These are phyloP conservation scores for Dactylis glomerata DNA, from an alignment of 176 grass and related monocot species.

Conservation along the genomic window DNA sequence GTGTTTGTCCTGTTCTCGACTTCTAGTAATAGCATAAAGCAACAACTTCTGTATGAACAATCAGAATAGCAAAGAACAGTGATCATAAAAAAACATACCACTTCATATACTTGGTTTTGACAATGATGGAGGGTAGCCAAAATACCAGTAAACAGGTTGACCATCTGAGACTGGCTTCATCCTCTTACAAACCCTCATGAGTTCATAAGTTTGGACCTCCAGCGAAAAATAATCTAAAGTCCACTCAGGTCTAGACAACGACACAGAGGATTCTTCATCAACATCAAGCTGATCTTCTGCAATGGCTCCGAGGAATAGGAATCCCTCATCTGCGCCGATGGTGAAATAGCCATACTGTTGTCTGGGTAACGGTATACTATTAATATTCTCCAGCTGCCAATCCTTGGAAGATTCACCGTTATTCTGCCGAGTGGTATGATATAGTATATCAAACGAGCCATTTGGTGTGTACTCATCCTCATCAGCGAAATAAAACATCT, in stretches of 20 bases:
- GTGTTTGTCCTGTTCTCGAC: too few relatives aligned
- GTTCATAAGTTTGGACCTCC: background rate
- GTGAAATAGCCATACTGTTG: background rate
- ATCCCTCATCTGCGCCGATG: background rate
- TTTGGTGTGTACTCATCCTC: background rate
- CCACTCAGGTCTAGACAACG: background rate
- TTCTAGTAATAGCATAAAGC: background rate
- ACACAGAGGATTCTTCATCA: background rate
- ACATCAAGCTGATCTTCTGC: background rate
- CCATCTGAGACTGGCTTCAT: background rate
- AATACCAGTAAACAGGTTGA: background rate
- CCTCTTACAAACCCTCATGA: background rate
- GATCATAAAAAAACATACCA: background rate
- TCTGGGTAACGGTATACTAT: background rate
- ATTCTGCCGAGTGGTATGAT: background rate
- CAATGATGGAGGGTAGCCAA: background rate
- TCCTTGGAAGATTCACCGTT: background rate
- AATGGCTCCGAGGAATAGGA: background rate
- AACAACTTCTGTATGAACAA: background rate
- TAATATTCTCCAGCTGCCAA: background rate
- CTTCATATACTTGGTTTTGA: constrained; percentile 3
- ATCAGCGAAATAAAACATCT: background rate
- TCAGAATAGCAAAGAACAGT: background rate
- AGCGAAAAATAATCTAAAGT: background rate
- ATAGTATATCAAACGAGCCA: background rate